Base-by-base conservation (phyloP, 371 early-diverging fungal genomes). In the Globomyces sp. region DNA sequence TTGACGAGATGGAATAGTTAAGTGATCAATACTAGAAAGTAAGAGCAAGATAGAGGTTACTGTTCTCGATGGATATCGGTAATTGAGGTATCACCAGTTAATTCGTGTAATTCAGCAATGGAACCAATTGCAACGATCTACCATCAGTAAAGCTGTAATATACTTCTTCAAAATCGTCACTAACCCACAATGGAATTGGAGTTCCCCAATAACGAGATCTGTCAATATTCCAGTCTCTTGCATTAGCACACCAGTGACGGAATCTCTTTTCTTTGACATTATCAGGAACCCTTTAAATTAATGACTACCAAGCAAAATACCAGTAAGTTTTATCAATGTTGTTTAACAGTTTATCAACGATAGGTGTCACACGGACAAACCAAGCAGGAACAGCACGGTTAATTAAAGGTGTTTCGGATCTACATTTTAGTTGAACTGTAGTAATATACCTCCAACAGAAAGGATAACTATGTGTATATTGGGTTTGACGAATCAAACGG, bases 181-280 rank as follows among this genome's bases (percentile, higher is more conserved):
- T 93, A 64, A 87, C 89, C 99, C 99, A 99, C 58, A 99, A 78
- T 40, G 99, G 99, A 58, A 99, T 95, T 61, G 99, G 99, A 11
- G 99, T 99, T 70, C 99, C 99, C 99, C 99, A 99, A 86, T 95
- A 99, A 71, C 99, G 91, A 82, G 93, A 98, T 77, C 99, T 92
- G 48, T 99, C 98, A 49, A 99, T 86, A 72, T 94, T 92, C 99
- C 99, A 99, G 84, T 99, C 99, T 69, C 95, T 90, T 37, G 98
- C 99, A 74, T 93, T 92, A 64, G 87, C 93, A 64, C 99, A 89
- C 99, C 99, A 99, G 86, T 98, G 96, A 69, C 90, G 93, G 76
- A 99, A 99, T 58, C 99, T 92, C 86, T 96, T 97, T 74, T 97
- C 96, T 80, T 96, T 92, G 41, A 99, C 96, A 74, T 92, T 91